Evolutionary conservation across 2,329 filamentous ascomycete species (phyloP).

Genomic region (Byssoonygena ceratinophila): DNA sequence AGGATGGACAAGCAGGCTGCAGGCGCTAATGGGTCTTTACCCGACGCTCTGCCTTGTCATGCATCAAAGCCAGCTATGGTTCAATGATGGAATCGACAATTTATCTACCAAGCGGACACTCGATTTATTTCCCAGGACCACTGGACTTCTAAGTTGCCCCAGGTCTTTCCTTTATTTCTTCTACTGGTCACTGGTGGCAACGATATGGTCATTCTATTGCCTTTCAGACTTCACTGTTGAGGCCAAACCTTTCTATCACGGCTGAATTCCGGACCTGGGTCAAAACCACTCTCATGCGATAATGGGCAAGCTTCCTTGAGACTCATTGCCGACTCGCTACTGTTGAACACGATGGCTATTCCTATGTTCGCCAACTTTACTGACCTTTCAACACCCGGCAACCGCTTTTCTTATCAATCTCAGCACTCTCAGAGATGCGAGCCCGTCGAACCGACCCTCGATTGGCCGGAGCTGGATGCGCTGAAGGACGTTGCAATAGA

Average conservation of each 20-base stretch:
- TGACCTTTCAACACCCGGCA: not conserved
- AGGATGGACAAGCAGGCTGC: not conserved
- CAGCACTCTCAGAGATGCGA: not conserved
- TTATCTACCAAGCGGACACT: not conserved
- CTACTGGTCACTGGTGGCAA: not conserved
- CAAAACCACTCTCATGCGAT: not conserved
- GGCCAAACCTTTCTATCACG: not conserved
- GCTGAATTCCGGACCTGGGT: not conserved
- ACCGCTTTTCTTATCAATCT: not conserved
- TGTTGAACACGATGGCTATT: not conserved
- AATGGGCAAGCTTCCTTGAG: not conserved
- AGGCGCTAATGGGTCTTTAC: not conserved
- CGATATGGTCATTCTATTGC: not conserved
- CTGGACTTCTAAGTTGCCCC: not conserved
- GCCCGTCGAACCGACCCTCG: not conserved
- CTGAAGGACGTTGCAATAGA: slow-evolving; percentile 9
- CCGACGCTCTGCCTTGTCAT: not conserved
- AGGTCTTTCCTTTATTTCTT: not conserved
- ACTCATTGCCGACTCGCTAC: not conserved
- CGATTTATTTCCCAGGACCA: not conserved
- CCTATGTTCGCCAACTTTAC: not conserved
- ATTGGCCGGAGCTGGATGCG: slow-evolving; percentile 15
- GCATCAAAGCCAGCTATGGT: not conserved
- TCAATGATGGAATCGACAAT: not conserved
- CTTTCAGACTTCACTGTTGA: not conserved